Evolutionary conservation across 1,284 basidiomycete genomes (phyloP), one percentile per base, ranked within the genome.

Genomic region (Moniliella sp.): DNA sequence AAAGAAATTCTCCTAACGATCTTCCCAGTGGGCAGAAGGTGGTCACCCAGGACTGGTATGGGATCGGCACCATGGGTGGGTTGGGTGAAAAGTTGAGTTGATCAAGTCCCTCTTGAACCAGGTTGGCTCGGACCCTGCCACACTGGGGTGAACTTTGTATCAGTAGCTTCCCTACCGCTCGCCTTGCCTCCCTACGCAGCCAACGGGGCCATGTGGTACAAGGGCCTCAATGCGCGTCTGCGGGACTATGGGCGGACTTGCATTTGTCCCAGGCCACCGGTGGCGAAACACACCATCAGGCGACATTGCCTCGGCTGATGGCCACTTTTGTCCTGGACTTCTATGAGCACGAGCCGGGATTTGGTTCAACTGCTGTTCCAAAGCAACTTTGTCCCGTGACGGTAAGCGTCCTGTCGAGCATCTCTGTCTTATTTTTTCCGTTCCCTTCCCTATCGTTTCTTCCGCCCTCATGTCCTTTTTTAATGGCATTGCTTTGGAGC

Each of bases 31-130:
- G 19, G 1, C 25, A 30, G 1, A 32, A 4, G 1, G 42, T 46
- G 0, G n/a, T 14, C 14, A 46, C 46, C 4, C 49, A 52, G 19
- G 48, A 50, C 27, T 48, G 48, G 41, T 48, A 48, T n/a, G 35
- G 45, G 25, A 46, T 50, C 15, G 28, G 31, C 0, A 31, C 34
- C 3, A 40, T 47, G n/a, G 21, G 21, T 7, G 7, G 8, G 21
- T 23, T 23, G n/a, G 21, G 21, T n/a, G n/a, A n/a, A 52, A 52
- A 21, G 15, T 50, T 2, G 28, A 35, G 4, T 31, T 48, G 4
- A 32, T 50, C 8, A 18, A 21, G 3, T 4, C 25, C 4, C 33
- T 48, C 3, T 23, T 47, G 3, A 18, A 15, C n/a, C 14, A 28
- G 10, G 17, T 25, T 9, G 45, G 49, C 0, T 11, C 18, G 3